Evolutionary conservation across 495 filamentous ascomycete species (phyloP).

Genomic region (Talaromyces liani): DNA sequence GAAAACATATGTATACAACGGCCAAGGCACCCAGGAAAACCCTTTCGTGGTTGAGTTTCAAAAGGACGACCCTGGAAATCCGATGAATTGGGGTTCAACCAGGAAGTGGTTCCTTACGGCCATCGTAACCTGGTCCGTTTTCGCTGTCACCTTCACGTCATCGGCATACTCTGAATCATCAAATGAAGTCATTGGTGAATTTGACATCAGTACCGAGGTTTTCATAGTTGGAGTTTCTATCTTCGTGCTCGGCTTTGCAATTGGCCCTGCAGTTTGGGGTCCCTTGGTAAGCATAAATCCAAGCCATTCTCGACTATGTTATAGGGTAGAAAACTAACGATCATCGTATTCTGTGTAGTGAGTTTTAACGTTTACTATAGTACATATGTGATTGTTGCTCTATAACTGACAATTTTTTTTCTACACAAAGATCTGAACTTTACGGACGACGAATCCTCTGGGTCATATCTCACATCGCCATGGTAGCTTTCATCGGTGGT

Average conservation of each 20-base stretch:
- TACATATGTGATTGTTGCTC: neutral
- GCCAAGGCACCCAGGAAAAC: slow-evolving; percentile 50
- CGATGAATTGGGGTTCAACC: slow-evolving; percentile 38
- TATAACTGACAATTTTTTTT: neutral
- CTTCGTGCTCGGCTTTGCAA: slow-evolving; percentile 42
- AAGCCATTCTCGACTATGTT: neutral
- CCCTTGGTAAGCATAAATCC: slow-evolving; percentile 42
- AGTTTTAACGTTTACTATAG: neutral
- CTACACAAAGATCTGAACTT: slow-evolving; percentile 33
- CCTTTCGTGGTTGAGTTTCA: slow-evolving; percentile 65
- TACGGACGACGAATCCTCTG: slow-evolving; percentile 40
- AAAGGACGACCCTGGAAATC: slow-evolving; percentile 52
- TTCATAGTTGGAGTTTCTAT: slow-evolving; percentile 40
- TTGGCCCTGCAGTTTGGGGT: slow-evolving; percentile 35
- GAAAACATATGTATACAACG: slow-evolving; percentile 16
- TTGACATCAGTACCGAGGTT: slow-evolving; percentile 33
- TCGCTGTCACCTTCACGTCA: slow-evolving; percentile 23
- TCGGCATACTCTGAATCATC: slow-evolving; percentile 37
- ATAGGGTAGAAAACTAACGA: neutral
- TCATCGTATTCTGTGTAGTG: neutral
- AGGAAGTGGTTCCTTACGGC: slow-evolving; percentile 16
- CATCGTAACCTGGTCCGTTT: slow-evolving; percentile 14
- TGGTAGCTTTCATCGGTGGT: slow-evolving; percentile 54
- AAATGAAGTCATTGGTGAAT: slow-evolving; percentile 27
- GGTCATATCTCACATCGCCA: slow-evolving; percentile 10